Evolutionary conservation across 768 basidiomycete species (phyloP), one percentile per base, ranked within the genome.

Genomic region (Suillus ampliporus): DNA sequence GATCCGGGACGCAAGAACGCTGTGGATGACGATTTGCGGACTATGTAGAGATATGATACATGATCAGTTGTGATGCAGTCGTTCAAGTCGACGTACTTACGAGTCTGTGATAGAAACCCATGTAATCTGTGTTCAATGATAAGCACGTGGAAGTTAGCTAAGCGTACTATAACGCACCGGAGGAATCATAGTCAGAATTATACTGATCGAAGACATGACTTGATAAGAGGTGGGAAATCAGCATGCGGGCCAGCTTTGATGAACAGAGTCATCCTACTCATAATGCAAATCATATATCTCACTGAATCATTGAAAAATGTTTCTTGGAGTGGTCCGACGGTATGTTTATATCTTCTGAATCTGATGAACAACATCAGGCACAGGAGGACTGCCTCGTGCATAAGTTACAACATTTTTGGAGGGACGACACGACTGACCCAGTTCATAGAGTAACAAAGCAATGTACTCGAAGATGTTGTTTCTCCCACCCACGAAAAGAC

Each of bases 21-120:
- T 52, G 34, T 60, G 35, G 37, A 53, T 38, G 40, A 40, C 26
- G 8, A 61, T 17, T 14, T 61, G 54, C 10, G 28, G 37, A 40
- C 54, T 61, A n/a, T n/a, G n/a, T n/a, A 13, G 46, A 21, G 28
- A 6, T 19, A 17, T n/a, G 26, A 31, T n/a, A 34, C 13, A 26
- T 44, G n/a, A 48, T 23, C 7, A 47, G 21, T 51, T 58, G 14
- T 31, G 21, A 23, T 46, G 44, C 21, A 3, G 21, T 23, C 5
- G 21, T 23, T 13, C 44, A 21, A 21, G 21, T 46, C 14, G 19
- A 7, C 14, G 14, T 8, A 35, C 34, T 53, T n/a, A 53, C 34
- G 51, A 53, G n/a, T 35, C n/a, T 53, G 50, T n/a, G 34, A 23
- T 23, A 37, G n/a, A 21, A 4, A 23, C 19, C n/a, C 34, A 21